Base-by-base conservation (phyloP, 352 stramenopile species). In the Phytopythium litorale region DNA sequence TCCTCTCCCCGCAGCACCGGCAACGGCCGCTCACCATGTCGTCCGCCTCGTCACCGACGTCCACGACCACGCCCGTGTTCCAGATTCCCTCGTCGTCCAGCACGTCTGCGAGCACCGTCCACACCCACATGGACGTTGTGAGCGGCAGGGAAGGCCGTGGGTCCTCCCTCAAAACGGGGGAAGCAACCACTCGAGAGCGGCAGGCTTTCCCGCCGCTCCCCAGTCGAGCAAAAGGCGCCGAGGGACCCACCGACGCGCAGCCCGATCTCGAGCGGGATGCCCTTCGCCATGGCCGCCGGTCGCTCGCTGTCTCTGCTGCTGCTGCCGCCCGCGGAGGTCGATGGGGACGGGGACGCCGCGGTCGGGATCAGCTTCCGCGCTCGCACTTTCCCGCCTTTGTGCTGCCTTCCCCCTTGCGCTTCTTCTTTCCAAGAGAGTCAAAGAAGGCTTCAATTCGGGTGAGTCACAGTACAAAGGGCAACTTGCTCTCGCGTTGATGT, bases 1-100 rank as follows among this genome's bases (percentile, higher is more conserved):
- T 5, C 15, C 25, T 16, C 49, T 55, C 40, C 50, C 46, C 25
- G 5, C 45, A 50, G 21, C 21, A n/a, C 15, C 18, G 6, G 5
- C 23, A 52, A 23, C 52, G 19, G 28, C 19, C 38, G 28, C 58
- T 50, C 49, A 84, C 76, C 72, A 83, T 69, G 37, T 81, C 73
- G 33, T 88, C 78, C 45, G 72, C 73, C 50, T 88, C 80, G 46
- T 81, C 73, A 45, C 75, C 81, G 56, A 90, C 76, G 63, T 92
- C 82, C 43, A 79, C 75, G 64, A 92, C 80, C 23, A 74, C 45
- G 33, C 78, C 84, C 30, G 82, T 91, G 72, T 93, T 93, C 84
- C 84, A 93, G 55, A 91, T 93, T 33, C 84, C 84, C 53, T 93
- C 84, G 48, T 88, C 85, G 62, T 93, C 84, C 62, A 93, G 68